These are phyloP conservation scores for Geotrichum bryndzae DNA, from an alignment of 1,139 yeast genomes.

Conservation along the genomic window DNA sequence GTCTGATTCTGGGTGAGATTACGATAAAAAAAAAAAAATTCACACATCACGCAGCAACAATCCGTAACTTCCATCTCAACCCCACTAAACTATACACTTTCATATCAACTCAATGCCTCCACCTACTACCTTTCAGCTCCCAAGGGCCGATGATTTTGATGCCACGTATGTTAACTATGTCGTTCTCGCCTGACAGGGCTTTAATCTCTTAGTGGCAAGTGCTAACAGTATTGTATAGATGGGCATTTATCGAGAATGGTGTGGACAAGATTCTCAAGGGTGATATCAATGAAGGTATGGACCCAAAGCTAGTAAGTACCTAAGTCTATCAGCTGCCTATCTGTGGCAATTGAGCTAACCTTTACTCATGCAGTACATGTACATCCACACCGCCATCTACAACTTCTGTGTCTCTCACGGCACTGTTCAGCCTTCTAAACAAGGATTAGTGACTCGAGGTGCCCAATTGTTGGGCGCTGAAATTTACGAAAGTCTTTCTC, in stretches of 20 bases:
- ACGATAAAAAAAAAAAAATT: too few relatives aligned
- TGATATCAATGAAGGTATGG: constrained; percentile 35
- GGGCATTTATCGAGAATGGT: constrained; percentile 38
- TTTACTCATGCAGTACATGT: constrained; percentile 31
- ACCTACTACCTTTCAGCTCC: background rate
- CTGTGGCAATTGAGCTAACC: background rate
- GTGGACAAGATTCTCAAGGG: constrained; percentile 36
- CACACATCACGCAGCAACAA: background rate
- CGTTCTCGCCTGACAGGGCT: background rate
- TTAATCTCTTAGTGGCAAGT: background rate
- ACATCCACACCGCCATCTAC: constrained; percentile 61
- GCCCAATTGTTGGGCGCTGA: constrained; percentile 75
- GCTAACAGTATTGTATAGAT: constrained; percentile 22
- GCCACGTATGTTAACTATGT: constrained; percentile 8
- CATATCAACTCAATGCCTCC: background rate
- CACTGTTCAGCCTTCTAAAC: constrained; percentile 7
- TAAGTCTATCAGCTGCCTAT: background rate
- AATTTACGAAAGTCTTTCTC: constrained; percentile 65
- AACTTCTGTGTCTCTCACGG: constrained; percentile 88
- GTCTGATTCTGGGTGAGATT: background rate
- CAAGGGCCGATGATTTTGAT: constrained; percentile 11
- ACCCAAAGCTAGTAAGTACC: constrained; percentile 33
- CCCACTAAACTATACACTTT: background rate
- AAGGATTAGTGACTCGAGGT: constrained; percentile 29
- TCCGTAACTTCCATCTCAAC: background rate